Evolutionary conservation across 2,329 filamentous ascomycete species (phyloP).

Genomic region (Xylaria sp.): DNA sequence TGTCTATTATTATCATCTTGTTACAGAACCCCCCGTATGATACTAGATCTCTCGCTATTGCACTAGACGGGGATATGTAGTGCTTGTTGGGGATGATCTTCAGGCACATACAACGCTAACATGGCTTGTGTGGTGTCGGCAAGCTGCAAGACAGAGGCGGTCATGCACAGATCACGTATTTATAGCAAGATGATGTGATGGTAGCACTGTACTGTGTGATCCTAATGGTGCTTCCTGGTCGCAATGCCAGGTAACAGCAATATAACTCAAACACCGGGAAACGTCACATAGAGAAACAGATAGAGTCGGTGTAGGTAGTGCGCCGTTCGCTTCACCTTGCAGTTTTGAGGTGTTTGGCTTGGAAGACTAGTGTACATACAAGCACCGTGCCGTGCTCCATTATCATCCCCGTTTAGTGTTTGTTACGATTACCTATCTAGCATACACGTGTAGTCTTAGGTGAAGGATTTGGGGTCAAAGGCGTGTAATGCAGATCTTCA

Average conservation of each 20-base stretch:
- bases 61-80: slow-evolving; percentile 9
- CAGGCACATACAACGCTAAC: slow-evolving; percentile 33
- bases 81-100: slow-evolving; percentile 25
- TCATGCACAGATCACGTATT: slow-evolving; percentile 31
- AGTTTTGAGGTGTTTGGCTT: slow-evolving; percentile 5
- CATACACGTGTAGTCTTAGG: not conserved
- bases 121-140: slow-evolving; percentile 12
- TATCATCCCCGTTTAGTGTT: not conserved
- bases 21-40: not conserved
- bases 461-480: slow-evolving; percentile 4
- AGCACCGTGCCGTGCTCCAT: not conserved
- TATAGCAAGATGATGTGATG: slow-evolving; percentile 33
- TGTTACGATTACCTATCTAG: not conserved
- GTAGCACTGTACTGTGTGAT: slow-evolving; percentile 16
- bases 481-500: slow-evolving; percentile 19
- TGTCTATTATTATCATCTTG: slow-evolving; percentile 15
- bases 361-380: not conserved
- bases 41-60: slow-evolving; percentile 19
- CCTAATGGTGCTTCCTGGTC: slow-evolving; percentile 5
- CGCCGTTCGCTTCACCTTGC: slow-evolving; percentile 2
- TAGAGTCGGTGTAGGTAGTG: not conserved
- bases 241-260: slow-evolving; percentile 3
- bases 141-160: slow-evolving; percentile 15
- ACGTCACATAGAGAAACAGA: not conserved
- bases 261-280: not conserved